Conservation (phyloP, 495 filamentous ascomycete species). For the Aspergillus affinis region DNA sequence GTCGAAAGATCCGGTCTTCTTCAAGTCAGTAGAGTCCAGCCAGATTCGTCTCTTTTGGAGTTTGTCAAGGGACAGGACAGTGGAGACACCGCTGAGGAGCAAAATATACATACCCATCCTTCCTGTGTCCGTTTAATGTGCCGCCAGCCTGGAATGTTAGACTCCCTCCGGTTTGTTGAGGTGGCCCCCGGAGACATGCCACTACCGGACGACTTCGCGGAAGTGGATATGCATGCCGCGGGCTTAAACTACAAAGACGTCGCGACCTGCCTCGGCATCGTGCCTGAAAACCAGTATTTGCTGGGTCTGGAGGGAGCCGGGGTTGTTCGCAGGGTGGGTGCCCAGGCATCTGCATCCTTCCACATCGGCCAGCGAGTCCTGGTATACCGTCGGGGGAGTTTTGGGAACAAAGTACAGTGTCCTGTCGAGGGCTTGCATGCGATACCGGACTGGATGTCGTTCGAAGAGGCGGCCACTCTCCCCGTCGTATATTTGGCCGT, state of each 20-base stretch:
- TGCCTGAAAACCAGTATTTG: neutral
- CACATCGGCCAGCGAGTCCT: neutral
- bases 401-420: neutral
- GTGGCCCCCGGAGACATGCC: slow-evolving; percentile 18
- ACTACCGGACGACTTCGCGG: neutral
- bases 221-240: neutral
- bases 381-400: neutral
- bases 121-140: no score
- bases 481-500: slow-evolving; percentile 30
- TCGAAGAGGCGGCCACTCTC: slow-evolving; percentile 39
- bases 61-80: no score
- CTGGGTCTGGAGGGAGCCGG: neutral
- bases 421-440: neutral
- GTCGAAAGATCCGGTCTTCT: no score
- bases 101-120: no score
- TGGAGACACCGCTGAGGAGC: no score
- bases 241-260: neutral
- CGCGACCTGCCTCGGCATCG: neutral
- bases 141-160: neutral
- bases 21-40: no score
- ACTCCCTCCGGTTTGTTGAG: neutral
- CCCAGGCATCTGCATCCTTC: neutral
- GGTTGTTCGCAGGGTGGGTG: neutral
- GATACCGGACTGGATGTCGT: slow-evolving; percentile 7
- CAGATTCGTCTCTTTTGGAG: no score